Base-by-base conservation (phyloP, 2,329 filamentous ascomycete genomes). In the Knufia fluminis region DNA sequence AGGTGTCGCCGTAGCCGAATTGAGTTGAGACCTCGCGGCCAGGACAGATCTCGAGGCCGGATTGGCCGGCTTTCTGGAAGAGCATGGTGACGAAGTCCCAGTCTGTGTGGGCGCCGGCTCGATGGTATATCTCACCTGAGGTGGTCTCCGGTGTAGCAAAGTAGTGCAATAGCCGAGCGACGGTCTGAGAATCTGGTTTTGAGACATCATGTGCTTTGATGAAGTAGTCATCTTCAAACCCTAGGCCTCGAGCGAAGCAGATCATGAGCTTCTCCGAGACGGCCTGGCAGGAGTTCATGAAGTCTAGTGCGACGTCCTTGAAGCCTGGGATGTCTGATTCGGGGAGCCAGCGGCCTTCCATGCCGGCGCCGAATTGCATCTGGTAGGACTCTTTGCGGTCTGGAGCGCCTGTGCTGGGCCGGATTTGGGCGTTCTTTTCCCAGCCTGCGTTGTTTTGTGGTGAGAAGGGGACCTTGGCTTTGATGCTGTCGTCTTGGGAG, bases 361-460 rank as follows among this genome's bases (percentile, higher is more conserved):
- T 75, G 50, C 70, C 71, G 44, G 67, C 66, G n/a, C 78, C 76
- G 53, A 78, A 80, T 58, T 82, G 78, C 62, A 82, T 66, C 60
- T 82, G 78, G 59, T 81, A 79, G 9, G 73, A 78, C 61, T 82
- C 79, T 57, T 82, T 82, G 44, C 69, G 71, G 61, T 83, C 79
- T 1, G 74, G 68, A 1, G 68, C 66, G 9, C 79, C 78, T 0
- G 79, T 82, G 2, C 75, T 79, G 1, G 78, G 78, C 10, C 78
- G 71, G 38, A 82, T 65, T 57, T 82, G 78, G 6, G 72, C 68
- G 53, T 70, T 72, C 61, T 76, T 76, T 65, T 82, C 78, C 77
- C 78, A 82, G 6, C 79, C 79, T 1, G 75, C 73, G 54, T 82
- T 82, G 51, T 72, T 68, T 4, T 65, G 53, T 9, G 65, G 65